Percentiles rank a stretch among this genome's conserved stretches.
Conservation (phyloP, 1,284 basidiomycete species). For the Moesziomyces sp. region DNA sequence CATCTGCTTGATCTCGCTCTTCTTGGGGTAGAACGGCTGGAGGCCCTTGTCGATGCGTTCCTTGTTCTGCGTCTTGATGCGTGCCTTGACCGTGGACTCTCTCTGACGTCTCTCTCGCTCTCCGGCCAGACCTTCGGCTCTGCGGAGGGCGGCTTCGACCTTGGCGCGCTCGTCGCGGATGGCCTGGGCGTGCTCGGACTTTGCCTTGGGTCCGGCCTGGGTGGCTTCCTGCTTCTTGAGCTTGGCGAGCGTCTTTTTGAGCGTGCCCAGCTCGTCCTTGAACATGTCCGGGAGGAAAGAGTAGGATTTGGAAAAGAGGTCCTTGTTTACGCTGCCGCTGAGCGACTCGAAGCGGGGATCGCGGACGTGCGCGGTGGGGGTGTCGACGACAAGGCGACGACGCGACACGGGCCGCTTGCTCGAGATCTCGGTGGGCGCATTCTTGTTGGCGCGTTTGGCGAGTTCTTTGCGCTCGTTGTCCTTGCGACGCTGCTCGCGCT, state of each 20-base stretch:
- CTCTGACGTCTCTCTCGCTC: constrained; percentile 77
- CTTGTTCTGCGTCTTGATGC: constrained; percentile 67
- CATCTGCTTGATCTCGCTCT: constrained; percentile 72
- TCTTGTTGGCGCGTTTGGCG: constrained; percentile 79
- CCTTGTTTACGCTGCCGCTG: constrained; percentile 76
- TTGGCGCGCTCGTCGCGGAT: constrained; percentile 77
- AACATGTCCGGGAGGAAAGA: constrained; percentile 80
- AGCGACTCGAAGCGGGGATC: constrained; percentile 89
- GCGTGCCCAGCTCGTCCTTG: constrained; percentile 75
- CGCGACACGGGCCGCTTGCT: constrained; percentile 88
- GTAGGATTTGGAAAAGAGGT: constrained; percentile 81
- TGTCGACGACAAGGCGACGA: constrained; percentile 79
- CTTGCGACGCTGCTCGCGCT: constrained; percentile 17
- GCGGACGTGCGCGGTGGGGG: constrained; percentile 75
- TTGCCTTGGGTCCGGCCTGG: constrained; percentile 76
- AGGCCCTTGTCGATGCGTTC: constrained; percentile 60
- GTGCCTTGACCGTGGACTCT: constrained; percentile 71
- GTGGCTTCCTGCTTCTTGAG: constrained; percentile 76
- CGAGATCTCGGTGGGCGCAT: constrained; percentile 88
- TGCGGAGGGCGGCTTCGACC: constrained; percentile 82
- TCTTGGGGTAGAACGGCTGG: constrained; percentile 82
- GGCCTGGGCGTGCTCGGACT: constrained; percentile 70
- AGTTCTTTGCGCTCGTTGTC: constrained; percentile 34
- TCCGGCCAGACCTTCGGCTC: constrained; percentile 75
- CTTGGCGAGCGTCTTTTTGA: constrained; percentile 77